Base-by-base conservation (phyloP, 2,329 filamentous ascomycete species). In the Fusarium sororula region DNA sequence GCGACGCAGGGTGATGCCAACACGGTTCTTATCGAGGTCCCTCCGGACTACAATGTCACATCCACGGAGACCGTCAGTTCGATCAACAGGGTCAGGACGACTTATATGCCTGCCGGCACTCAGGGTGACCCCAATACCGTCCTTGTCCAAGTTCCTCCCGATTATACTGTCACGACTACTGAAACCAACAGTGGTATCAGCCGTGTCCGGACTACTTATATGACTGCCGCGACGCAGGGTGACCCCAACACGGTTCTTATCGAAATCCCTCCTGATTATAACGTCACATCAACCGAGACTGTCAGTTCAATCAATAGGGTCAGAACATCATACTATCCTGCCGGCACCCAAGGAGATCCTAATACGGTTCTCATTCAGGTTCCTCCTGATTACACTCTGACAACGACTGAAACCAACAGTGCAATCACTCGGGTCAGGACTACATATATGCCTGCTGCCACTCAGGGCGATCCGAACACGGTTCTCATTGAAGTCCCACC, bases 281-380 rank as follows among this genome's bases (percentile, higher is more conserved):
- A 54, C 5, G 24, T 54, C 20, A 54, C 51, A 22, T 54, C 35
- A 26, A 54, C 51, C 14, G 53, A 47, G 9, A 59, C 53, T 4
- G 24, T 63, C 28, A 37, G 42, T 8, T 24, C 61, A 5, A 63
- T 63, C 35, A 59, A 32, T 12, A 41, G 48, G 28, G 55, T 41
- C 12, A 44, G 58, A 8, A 70, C 67, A 1, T 58, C 67, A 12
- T 70, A 63, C 56, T 39, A 54, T 20, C 44, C 57, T 12, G 57
- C 67, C 1, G 64, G 37, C 3, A 55, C 53, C 3, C 57, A 38
- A n/a, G 67, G 64, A 20, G 67, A 72, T 18, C 70, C 70, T 2
- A 58, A 54, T 7, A 73, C 65, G 0, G 59, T 73, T 8, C 24
- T 62, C 3, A 30, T 73, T 3, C 65, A 73, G 13, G 45, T 73